These are phyloP conservation scores for Eucalyptus globulus DNA, from an alignment of 345 rosid species.

Conservation along the genomic window DNA sequence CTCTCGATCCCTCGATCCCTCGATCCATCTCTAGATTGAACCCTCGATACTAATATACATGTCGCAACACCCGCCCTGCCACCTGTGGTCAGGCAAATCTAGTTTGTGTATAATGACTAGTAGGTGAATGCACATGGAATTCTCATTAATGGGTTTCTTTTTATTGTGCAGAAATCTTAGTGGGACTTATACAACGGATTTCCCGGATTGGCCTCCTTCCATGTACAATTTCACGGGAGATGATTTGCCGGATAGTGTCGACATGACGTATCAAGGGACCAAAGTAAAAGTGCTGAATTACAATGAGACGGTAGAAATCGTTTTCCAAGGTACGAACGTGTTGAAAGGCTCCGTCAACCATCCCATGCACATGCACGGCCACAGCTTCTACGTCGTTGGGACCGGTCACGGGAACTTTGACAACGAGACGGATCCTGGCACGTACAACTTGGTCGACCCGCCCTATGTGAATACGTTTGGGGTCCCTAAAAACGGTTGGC, in stretches of 20 bases:
- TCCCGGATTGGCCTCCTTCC: neutral
- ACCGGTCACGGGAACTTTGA: neutral
- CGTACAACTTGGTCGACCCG: conserved; percentile 4
- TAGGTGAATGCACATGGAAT: neutral
- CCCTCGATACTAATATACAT: neutral
- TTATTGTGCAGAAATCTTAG: neutral
- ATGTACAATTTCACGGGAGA: neutral
- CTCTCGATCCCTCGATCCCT: neutral
- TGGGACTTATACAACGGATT: neutral
- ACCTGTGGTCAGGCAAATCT: neutral
- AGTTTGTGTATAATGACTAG: neutral
- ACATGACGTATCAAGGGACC: neutral
- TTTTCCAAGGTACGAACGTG: conserved; percentile 7
- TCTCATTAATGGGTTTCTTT: neutral
- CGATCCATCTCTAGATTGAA: neutral
- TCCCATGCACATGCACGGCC: conserved; percentile 10
- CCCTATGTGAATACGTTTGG: neutral
- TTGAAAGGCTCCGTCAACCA: neutral
- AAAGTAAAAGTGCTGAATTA: conserved; percentile 3
- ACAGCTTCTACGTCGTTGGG: conserved; percentile 1
- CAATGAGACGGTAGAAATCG: conserved; percentile 1
- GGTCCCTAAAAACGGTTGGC: conserved; percentile 6
- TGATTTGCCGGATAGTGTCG: neutral
- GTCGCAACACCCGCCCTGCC: neutral
- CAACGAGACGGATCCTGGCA: neutral